Conservation (phyloP, 192 early-diverging fungal species). For the Rhizoclosmatium globosum region DNA sequence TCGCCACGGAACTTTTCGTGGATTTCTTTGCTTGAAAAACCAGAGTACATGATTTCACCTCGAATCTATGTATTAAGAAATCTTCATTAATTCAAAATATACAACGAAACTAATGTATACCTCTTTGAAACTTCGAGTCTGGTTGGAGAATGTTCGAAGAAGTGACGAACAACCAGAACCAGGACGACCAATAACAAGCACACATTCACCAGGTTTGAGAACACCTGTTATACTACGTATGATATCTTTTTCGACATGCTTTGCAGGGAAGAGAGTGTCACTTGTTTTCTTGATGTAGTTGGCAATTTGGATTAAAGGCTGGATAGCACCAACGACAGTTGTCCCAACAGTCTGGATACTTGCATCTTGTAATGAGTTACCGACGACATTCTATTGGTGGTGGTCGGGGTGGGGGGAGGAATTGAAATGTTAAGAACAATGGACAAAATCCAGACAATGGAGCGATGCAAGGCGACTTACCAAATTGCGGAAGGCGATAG, state of each 20-base stretch:
- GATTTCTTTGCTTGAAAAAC: conserved; percentile 68
- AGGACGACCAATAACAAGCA: conserved; percentile 73
- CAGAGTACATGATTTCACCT: conserved; percentile 72
- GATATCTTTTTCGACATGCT: conserved; percentile 48
- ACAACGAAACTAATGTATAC: background rate
- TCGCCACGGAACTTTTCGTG: conserved; percentile 72
- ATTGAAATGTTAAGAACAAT: background rate
- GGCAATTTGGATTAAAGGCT: conserved; percentile 12
- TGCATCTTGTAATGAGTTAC: conserved; percentile 18
- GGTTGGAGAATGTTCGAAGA: conserved; percentile 69
- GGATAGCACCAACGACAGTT: background rate
- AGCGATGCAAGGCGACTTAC: conserved; percentile 8
- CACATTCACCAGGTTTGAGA: conserved; percentile 71
- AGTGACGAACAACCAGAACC: conserved; percentile 74
- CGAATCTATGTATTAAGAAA: conserved; percentile 48
- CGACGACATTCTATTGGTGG: conserved; percentile 15
- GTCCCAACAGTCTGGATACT: conserved; percentile 28
- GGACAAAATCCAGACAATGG: background rate
- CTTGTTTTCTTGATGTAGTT: conserved; percentile 17
- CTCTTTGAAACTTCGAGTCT: conserved; percentile 56
- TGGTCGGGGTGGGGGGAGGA: background rate
- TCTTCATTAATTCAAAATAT: background rate
- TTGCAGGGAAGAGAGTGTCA: conserved; percentile 24
- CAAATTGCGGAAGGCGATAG: conserved; percentile 33
- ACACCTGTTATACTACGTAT: conserved; percentile 69